A percentile compares a stretch with the other conserved stretches of the same genome.
Evolutionary conservation across 1,284 basidiomycete species (phyloP).

Genomic region (Sanghuangporus baumii): DNA sequence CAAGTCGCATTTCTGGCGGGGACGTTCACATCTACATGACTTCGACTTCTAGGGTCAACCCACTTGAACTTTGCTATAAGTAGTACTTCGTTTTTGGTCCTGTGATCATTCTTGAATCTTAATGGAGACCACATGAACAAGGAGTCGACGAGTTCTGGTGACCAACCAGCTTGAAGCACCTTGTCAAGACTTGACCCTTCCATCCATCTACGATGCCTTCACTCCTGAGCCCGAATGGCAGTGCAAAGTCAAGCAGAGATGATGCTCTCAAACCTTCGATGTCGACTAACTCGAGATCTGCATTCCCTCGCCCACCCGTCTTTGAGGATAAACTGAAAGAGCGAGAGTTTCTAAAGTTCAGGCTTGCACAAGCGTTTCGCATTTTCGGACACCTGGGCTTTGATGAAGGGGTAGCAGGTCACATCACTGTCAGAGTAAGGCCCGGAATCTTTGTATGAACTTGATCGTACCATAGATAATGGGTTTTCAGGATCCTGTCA

Average conservation of each 20-base stretch:
- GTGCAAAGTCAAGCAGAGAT: neutral
- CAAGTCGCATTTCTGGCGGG: no score
- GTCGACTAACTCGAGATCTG: neutral
- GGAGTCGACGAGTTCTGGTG: neutral
- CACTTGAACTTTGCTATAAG: neutral
- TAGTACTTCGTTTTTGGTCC: neutral
- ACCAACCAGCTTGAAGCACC: neutral
- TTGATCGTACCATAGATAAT: neutral
- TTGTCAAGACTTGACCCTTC: neutral
- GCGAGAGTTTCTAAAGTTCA: conserved; percentile 44
- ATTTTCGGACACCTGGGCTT: conserved; percentile 50
- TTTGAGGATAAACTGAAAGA: conserved; percentile 39
- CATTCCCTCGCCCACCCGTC: conserved; percentile 24
- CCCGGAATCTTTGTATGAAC: neutral
- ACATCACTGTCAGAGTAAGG: conserved; percentile 52
- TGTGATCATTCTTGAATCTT: neutral
- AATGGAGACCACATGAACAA: neutral
- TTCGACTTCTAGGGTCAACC: no score
- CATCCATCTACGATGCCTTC: neutral
- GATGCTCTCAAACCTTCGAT: conserved; percentile 1
- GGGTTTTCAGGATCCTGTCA: conserved; percentile 37
- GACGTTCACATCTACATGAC: no score
- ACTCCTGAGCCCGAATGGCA: neutral
- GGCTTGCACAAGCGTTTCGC: conserved; percentile 46
- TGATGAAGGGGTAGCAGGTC: conserved; percentile 58